Evolutionary conservation across 2,329 filamentous ascomycete genomes (phyloP), one percentile per base, ranked within the genome.

Genomic region (Colletotrichum costaricense): DNA sequence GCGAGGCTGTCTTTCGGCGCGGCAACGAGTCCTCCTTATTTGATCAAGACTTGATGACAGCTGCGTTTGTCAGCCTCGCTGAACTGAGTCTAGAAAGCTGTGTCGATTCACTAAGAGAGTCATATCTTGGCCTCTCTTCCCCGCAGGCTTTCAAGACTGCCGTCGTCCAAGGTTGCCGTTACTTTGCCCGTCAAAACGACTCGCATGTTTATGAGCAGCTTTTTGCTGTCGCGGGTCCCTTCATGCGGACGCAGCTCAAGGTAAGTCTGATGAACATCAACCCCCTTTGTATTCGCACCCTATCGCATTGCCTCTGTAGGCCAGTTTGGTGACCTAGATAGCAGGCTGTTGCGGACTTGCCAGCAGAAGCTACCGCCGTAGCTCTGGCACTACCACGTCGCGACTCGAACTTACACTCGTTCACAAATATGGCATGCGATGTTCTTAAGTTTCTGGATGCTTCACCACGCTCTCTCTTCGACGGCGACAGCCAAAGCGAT

Each of bases 31-130:
- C 83, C n/a, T 79, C 83, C 28, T 80, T 85, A 35, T 90, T 92
- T 75, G 91, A 92, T 70, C 88, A 90, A 78, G 88, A 92, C 72
- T 85, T 93, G 77, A 90, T 92, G 82, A 92, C 91, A 19, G 90
- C 90, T 49, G 88, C 91, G 4, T 92, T 93, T 78, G 90, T 93
- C 69, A 91, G 89, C 79, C 82, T 93, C 54, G 85, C 88, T 14
- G 88, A 93, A 76, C 83, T 93, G 46, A 90, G 89, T 77, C 87
- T 91, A 67, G 89, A 92, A 62, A 84, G 85, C 66, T 89, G 87
- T 71, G 85, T 91, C 62, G 89, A 90, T 56, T 86, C 85, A 26
- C 84, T 93, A 16, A 84, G 88, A 4, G 86, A 89, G 59, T 82
- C 84, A 9, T 93, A 91, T 75, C 85, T 93, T 59, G 84, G 88